Evolutionary conservation across 2,329 filamentous ascomycete species (phyloP).

Genomic region (Aspergillus thermomutatus): DNA sequence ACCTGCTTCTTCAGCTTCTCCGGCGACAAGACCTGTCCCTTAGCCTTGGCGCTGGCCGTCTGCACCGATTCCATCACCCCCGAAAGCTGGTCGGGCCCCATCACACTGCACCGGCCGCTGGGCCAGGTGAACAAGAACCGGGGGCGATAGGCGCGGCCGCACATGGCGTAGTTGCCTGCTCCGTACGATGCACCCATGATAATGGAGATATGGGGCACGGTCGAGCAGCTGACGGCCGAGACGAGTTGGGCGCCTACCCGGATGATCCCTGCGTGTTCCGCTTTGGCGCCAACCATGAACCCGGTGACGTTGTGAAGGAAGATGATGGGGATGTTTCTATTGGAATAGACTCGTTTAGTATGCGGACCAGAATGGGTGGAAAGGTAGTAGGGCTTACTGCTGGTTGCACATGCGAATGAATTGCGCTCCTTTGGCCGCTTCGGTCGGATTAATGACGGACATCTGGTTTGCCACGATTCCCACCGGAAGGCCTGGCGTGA

Average conservation of each 20-base stretch:
- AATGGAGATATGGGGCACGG: constrained; percentile 45
- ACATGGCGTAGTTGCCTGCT: constrained; percentile 49
- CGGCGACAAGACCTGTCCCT: constrained; percentile 19
- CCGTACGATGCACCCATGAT: constrained; percentile 47
- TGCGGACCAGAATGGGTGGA: no score
- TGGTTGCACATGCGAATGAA: constrained; percentile 47
- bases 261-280: constrained; percentile 45
- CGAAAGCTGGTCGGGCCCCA: constrained; percentile 40
- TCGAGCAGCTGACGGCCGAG: constrained; percentile 43
- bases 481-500: constrained; percentile 26
- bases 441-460: constrained; percentile 39
- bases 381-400: constrained; percentile 23
- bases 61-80: constrained; percentile 40
- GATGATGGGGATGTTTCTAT: constrained; percentile 39
- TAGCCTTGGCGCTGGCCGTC: constrained; percentile 22
- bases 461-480: constrained; percentile 43
- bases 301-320: constrained; percentile 49
- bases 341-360: not conserved
- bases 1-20: constrained; percentile 24
- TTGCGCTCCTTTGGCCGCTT: constrained; percentile 41
- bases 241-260: constrained; percentile 46
- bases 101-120: constrained; percentile 39
- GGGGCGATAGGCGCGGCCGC: constrained; percentile 41
- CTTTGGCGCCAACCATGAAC: constrained; percentile 48
- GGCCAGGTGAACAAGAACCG: constrained; percentile 46